These are phyloP conservation scores for Diaporthe longicolla DNA, from an alignment of 2,329 filamentous ascomycete species.

Conservation along the genomic window DNA sequence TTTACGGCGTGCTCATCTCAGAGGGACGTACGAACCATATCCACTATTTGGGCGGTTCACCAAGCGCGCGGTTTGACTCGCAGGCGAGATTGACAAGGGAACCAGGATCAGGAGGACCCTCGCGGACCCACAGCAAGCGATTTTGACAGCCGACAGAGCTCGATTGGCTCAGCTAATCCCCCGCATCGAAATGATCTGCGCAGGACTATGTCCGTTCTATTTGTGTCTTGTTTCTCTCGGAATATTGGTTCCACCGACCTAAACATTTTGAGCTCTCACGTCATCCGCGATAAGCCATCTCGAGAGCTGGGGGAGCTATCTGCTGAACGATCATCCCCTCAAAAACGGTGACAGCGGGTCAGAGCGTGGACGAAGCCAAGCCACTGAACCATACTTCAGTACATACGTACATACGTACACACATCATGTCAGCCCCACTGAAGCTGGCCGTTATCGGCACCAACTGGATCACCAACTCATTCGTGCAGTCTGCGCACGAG, in stretches of 20 bases:
- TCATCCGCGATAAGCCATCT: not conserved
- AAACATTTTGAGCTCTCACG: not conserved
- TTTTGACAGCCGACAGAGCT: conserved; percentile 23
- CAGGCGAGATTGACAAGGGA: conserved; percentile 31
- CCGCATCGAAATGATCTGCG: conserved; percentile 20
- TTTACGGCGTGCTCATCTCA: conserved; percentile 2
- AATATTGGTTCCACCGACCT: conserved; percentile 26
- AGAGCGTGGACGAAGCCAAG: not conserved
- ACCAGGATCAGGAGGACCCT: not conserved
- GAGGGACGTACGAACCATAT: not conserved
- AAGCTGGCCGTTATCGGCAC: conserved; percentile 41
- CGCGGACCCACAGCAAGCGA: not conserved
- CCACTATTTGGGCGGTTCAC: conserved; percentile 21
- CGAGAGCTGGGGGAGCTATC: not conserved
- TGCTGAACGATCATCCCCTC: too few relatives aligned
- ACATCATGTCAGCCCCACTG: conserved; percentile 35
- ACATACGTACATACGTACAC: too few relatives aligned
- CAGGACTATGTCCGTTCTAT: not conserved
- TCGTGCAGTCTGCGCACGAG: conserved; percentile 41
- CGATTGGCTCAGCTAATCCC: conserved; percentile 18
- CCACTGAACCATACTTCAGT: too few relatives aligned
- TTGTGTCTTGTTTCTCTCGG: conserved; percentile 21
- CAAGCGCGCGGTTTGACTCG: conserved; percentile 32
- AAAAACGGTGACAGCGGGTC: not conserved
- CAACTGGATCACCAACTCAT: conserved; percentile 42